These are phyloP conservation scores for Cudoniella acicularis DNA, from an alignment of 495 filamentous ascomycete species.

Conservation along the genomic window DNA sequence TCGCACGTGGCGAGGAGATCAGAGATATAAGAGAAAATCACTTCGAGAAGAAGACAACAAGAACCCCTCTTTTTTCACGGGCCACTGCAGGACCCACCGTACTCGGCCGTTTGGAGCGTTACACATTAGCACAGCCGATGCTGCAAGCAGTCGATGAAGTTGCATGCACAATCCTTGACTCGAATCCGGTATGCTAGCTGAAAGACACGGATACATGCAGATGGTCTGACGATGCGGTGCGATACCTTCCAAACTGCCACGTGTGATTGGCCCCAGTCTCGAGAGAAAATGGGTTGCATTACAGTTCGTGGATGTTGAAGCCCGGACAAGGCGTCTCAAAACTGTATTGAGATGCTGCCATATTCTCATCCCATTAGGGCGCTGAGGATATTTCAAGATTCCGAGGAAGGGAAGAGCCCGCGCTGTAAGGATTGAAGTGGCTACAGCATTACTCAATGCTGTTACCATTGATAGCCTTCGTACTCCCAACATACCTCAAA, in stretches of 20 bases:
- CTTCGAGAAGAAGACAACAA: too few species aligned
- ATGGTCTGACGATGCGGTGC: neutral
- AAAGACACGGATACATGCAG: neutral
- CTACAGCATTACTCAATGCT: neutral
- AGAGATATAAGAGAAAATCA: too few species aligned
- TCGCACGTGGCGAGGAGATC: too few species aligned
- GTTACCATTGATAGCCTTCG: slow-evolving; percentile 21
- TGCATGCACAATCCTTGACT: neutral
- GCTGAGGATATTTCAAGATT: too few species aligned
- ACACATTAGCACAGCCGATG: neutral
- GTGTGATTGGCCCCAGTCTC: neutral
- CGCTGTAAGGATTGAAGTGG: neutral
- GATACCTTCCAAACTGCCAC: too few species aligned
- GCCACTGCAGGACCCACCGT: too few species aligned
- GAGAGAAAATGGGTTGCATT: neutral
- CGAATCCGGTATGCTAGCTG: neutral
- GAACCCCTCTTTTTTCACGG: too few species aligned
- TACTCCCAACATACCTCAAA: slow-evolving; percentile 44
- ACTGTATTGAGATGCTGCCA: too few species aligned
- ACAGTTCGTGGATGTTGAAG: too few species aligned
- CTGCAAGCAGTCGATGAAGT: neutral
- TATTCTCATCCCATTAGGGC: too few species aligned
- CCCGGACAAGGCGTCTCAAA: too few species aligned
- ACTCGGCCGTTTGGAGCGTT: neutral
- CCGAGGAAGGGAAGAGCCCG: too few species aligned